Evolutionary conservation across 768 basidiomycete genomes (phyloP), one percentile per base, ranked within the genome.

Genomic region (Sutorius australiensis): DNA sequence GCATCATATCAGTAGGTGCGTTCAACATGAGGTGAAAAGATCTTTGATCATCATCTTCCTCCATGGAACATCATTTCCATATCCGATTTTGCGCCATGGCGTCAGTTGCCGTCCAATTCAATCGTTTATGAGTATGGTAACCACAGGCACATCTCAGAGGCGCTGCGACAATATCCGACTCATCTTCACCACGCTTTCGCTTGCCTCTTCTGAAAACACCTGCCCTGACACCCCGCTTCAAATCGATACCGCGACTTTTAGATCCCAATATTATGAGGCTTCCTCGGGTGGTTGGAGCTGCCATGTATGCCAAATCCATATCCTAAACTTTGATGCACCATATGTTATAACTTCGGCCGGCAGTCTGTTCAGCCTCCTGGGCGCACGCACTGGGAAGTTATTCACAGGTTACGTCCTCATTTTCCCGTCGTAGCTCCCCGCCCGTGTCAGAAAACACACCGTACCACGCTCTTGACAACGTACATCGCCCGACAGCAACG

Each of bases 131-230:
- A 55, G 57, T 60, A 56, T 57, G 52, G 63, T 34, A 65, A 59
- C 57, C 49, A 61, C 54, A 62, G 63, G 61, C 60, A 68, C 57
- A 50, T 56, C 50, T 36, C 32, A 54, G 44, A 52, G 57, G 62
- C 58, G 47, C 54, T 64, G 64, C 50, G 55, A 64, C 65, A 67
- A 69, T 69, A 48, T 69, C 67, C 67, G 69, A 65, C 57, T 56
- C 46, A 59, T 57, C 52, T 56, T 50, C 49, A 32, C 56, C 63
- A 63, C 51, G 62, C 63, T 49, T 52, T 44, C 49, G 46, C 48
- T 56, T 57, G 55, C 57, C 59, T 46, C 45, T 63, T 66, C 55
- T 53, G 57, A 61, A 27, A n/a, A 36, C 19, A 44, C 38, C 44
- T 46, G 51, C 54, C 54, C 51, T 51, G 55, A 40, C 51, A 52